Conservation (phyloP, 306 rosid genomes). For the Vachellia pachyceras region DNA sequence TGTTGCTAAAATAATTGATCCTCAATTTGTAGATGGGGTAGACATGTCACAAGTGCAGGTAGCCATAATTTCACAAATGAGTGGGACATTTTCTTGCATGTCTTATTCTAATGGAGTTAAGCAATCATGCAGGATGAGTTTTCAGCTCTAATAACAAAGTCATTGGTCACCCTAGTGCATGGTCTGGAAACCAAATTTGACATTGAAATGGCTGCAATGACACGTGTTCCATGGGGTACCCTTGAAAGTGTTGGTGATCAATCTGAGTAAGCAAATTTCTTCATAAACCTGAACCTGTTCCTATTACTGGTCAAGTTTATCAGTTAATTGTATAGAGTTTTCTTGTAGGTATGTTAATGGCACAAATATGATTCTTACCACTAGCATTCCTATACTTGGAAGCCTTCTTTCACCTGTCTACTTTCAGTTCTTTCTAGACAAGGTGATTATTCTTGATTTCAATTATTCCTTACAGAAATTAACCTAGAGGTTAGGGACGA, state of each 20-base stretch:
- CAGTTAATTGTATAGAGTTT: slow-evolving; percentile 40
- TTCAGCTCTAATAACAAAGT: slow-evolving; percentile 91
- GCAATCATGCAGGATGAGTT: slow-evolving; percentile 82
- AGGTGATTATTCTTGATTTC: slow-evolving; percentile 56
- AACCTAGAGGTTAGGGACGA: slow-evolving; percentile 30
- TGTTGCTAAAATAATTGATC: slow-evolving; percentile 84
- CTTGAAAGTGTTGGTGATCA: slow-evolving; percentile 99
- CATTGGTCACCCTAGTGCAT: slow-evolving; percentile 89
- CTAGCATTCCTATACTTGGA: slow-evolving; percentile 94
- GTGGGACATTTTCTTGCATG: slow-evolving; percentile 10
- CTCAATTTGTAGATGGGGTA: slow-evolving; percentile 75
- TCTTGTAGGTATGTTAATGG: slow-evolving; percentile 91
- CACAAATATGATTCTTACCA: slow-evolving; percentile 87
- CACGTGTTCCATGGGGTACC: slow-evolving; percentile 89
- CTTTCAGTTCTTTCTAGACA: slow-evolving; percentile 98
- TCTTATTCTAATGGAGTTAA: slow-evolving; percentile 37
- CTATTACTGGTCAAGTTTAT: slow-evolving; percentile 21
- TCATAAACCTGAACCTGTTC: slow-evolving; percentile 19
- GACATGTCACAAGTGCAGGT: slow-evolving; percentile 99
- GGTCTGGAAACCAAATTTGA: slow-evolving; percentile 98
- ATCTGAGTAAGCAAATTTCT: slow-evolving; percentile 76
- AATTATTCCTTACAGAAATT: slow-evolving; percentile 20
- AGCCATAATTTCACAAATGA: slow-evolving; percentile 35
- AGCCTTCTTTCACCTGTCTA: slow-evolving; percentile 90
- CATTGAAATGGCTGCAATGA: slow-evolving; percentile 96